These are phyloP conservation scores for Urtica urens DNA, from an alignment of 306 rosid species.

Conservation along the genomic window DNA sequence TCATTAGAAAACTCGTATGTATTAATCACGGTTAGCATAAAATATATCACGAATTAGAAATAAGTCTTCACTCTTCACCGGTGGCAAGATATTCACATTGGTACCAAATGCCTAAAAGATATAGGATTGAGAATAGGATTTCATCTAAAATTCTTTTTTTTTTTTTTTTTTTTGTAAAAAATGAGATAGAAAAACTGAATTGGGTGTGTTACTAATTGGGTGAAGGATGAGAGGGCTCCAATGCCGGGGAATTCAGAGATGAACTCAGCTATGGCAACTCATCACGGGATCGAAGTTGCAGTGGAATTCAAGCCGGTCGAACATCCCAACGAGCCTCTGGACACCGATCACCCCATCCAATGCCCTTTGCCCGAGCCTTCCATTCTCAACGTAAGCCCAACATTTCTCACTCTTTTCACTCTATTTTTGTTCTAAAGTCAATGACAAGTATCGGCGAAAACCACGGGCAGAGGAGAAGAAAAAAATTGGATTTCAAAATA, in stretches of 20 bases:
- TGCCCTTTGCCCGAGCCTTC: constrained; percentile 93
- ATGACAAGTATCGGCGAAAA: no score
- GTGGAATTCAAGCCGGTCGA: constrained; percentile 94
- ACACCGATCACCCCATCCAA: constrained; percentile 69
- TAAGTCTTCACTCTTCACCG: no score
- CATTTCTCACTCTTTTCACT: constrained; percentile 4
- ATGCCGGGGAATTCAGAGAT: constrained; percentile 41
- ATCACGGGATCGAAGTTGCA: constrained; percentile 89
- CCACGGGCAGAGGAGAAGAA: no score
- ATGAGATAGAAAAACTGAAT: no score
- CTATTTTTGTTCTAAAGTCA: not conserved
- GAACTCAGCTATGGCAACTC: constrained; percentile 28
- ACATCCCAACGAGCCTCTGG: constrained; percentile 79
- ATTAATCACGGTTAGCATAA: no score
- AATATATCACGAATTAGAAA: no score
- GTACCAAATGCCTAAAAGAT: no score
- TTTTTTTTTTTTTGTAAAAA: constrained; percentile 1
- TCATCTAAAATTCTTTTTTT: no score
- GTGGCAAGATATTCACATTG: no score
- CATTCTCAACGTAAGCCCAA: constrained; percentile 65
- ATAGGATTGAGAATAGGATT: no score
- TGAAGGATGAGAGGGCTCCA: constrained; percentile 72
- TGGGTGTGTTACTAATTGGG: not conserved
- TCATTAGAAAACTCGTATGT: no score
- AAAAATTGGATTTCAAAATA: no score